These are phyloP conservation scores for Harringtonia lauricola DNA, from an alignment of 2,329 filamentous ascomycete species.

Conservation along the genomic window DNA sequence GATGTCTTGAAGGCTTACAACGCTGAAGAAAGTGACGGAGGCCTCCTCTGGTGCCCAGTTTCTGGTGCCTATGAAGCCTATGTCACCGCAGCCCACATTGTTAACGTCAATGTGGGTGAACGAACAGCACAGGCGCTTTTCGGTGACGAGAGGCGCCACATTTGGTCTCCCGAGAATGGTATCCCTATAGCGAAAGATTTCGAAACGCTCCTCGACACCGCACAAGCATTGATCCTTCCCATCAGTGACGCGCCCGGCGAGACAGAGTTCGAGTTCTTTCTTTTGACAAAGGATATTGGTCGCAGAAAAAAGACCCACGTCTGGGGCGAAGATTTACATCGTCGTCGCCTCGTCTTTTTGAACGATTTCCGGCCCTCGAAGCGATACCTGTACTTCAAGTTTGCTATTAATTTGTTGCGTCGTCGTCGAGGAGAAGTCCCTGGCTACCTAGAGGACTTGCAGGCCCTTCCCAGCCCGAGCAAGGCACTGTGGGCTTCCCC, in stretches of 20 bases:
- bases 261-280: not conserved
- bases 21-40: not conserved
- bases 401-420: not conserved
- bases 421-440: not conserved
- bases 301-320: not conserved
- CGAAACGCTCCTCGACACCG: not conserved
- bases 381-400: constrained; percentile 1
- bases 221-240: not conserved
- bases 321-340: not conserved
- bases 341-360: not conserved
- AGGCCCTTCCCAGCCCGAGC: not conserved
- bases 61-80: not conserved
- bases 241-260: not conserved
- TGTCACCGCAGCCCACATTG: not conserved
- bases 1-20: not conserved
- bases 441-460: not conserved
- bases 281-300: not conserved
- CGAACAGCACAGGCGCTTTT: not conserved
- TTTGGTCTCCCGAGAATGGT: not conserved
- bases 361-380: not conserved
- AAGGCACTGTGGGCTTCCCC: constrained; percentile 1
- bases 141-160: not conserved
- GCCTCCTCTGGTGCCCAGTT: not conserved
- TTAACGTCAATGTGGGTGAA: constrained; percentile 1
- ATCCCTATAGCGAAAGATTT: not conserved